Evolutionary conservation across 805 yeast species (phyloP).

Genomic region (Spathaspora girioi): DNA sequence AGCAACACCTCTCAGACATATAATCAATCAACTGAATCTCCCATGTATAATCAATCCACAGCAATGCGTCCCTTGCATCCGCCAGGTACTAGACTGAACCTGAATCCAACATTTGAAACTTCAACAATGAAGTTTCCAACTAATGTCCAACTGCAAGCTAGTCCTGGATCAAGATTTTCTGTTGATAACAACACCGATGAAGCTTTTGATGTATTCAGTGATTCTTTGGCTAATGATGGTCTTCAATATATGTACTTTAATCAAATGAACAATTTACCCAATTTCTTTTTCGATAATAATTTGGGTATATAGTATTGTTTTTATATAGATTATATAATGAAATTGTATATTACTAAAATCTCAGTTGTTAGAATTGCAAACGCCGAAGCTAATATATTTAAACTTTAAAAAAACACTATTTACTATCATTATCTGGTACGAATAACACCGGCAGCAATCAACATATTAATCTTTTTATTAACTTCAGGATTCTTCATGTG

Average conservation of each 20-base stretch:
- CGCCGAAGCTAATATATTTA: no score
- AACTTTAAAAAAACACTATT: neutral
- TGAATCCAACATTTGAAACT: neutral
- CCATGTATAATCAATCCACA: no score
- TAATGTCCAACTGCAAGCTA: neutral
- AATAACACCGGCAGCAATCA: conserved; percentile 95
- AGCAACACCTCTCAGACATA: no score
- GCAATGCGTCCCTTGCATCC: conserved; percentile 12
- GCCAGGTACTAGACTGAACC: neutral
- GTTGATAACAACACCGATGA: neutral
- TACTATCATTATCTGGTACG: conserved; percentile 61
- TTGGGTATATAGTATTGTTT: conserved; percentile 15
- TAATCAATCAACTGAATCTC: no score
- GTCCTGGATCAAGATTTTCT: neutral
- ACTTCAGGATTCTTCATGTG: conserved; percentile 97
- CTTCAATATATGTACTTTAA: conserved; percentile 17
- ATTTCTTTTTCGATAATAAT: conserved; percentile 36
- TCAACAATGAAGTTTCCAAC: neutral
- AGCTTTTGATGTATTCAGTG: conserved; percentile 9
- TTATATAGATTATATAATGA: neutral
- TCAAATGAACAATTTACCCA: conserved; percentile 30
- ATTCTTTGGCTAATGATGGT: conserved; percentile 20
- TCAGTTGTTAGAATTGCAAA: neutral
- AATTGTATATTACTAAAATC: neutral
- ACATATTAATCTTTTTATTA: conserved; percentile 77